Evolutionary conservation across 805 yeast genomes (phyloP).

Genomic region (Yarrowia divulgata): DNA sequence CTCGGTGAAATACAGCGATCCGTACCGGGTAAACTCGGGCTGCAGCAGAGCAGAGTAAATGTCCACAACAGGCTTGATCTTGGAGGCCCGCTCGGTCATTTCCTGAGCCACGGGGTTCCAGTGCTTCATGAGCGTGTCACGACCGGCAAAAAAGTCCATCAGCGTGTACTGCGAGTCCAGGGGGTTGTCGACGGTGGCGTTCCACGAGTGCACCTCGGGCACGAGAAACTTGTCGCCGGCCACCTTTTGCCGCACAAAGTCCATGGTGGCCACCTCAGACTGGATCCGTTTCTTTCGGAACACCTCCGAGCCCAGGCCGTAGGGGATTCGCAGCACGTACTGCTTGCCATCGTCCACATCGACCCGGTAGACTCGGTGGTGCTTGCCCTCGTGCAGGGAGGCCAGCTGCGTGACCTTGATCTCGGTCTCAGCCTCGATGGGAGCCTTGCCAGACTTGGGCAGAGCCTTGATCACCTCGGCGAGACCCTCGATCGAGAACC

Average conservation of each 20-base stretch:
- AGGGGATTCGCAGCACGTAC: conserved; percentile 85
- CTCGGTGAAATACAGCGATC: conserved; percentile 79
- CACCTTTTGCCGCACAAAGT: conserved; percentile 71
- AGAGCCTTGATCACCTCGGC: conserved; percentile 50
- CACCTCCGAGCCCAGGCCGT: conserved; percentile 72
- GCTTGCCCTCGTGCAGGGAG: conserved; percentile 92
- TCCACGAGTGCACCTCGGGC: conserved; percentile 74
- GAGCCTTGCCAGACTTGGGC: conserved; percentile 47
- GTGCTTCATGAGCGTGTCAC: conserved; percentile 78
- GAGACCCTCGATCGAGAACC: conserved; percentile 81
- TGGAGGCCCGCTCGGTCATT: conserved; percentile 57
- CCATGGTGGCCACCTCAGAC: conserved; percentile 94
- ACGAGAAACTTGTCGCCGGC: conserved; percentile 58
- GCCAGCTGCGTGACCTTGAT: conserved; percentile 72
- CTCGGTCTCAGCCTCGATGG: conserved; percentile 55
- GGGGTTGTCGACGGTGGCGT: conserved; percentile 69
- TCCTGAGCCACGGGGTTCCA: conserved; percentile 87
- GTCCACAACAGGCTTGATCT: conserved; percentile 75
- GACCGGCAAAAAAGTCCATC: conserved; percentile 79
- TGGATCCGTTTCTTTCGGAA: conserved; percentile 65
- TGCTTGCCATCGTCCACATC: conserved; percentile 64
- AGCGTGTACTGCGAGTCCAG: conserved; percentile 77
- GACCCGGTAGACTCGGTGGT: conserved; percentile 83
- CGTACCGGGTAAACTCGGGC: conserved; percentile 72
- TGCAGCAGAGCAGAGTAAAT: conserved; percentile 63